Conservation (phyloP, 306 rosid genomes). For the Pueraria montana region DNA sequence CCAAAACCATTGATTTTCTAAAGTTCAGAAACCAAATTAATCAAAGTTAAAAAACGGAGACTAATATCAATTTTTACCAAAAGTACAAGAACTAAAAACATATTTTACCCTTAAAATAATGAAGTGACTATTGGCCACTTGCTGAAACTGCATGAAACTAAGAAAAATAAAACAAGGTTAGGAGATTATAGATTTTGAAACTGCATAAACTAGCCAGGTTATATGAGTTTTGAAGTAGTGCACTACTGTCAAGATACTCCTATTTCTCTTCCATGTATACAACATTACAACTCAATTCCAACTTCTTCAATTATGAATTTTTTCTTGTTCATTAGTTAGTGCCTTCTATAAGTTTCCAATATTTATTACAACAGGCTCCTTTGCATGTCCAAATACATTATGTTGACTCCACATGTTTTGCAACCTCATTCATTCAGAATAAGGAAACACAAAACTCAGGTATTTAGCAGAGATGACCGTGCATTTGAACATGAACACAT, state of each 20-base stretch:
- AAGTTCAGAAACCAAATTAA: no score
- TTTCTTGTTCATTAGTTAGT: not conserved
- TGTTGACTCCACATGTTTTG: not conserved
- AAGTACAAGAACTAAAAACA: no score
- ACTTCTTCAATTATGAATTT: not conserved
- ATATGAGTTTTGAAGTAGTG: not conserved
- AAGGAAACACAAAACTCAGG: conserved; percentile 3
- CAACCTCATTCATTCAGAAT: not conserved
- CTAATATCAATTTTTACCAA: no score
- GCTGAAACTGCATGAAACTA: conserved; percentile 51
- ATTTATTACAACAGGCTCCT: not conserved
- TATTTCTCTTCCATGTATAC: not conserved
- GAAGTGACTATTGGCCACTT: not conserved
- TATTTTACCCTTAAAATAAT: no score
- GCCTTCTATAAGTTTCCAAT: not conserved
- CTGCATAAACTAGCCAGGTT: not conserved
- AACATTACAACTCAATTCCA: not conserved
- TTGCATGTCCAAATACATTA: not conserved
- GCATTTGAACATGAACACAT: not conserved
- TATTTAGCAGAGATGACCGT: not conserved
- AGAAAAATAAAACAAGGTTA: not conserved
- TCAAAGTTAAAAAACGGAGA: no score
- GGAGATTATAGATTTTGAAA: conserved; percentile 5
- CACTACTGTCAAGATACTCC: not conserved
- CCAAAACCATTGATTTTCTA: no score